phyloP scores from a whole-genome alignment of 306 rosid species.

The Boehmeria nivea region DNA sequence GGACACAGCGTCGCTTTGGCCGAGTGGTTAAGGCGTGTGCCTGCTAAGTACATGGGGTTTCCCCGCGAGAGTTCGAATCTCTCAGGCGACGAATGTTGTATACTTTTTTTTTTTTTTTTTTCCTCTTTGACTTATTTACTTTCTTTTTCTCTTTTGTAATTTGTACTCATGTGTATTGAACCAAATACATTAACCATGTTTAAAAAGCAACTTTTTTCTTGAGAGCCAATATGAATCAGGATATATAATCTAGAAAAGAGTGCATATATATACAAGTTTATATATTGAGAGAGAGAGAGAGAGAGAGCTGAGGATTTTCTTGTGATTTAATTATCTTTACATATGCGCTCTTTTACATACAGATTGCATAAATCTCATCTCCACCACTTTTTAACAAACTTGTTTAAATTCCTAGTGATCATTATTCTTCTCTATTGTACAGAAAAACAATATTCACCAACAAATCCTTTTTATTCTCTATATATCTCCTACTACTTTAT shows the following conservation, averaged over 20 bases:
- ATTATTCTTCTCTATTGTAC: slow-evolving; percentile 20
- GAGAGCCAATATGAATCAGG: too few species aligned
- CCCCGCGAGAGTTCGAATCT: slow-evolving; percentile 38
- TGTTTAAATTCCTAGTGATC: too few species aligned
- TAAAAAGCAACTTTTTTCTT: too few species aligned
- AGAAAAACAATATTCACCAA: slow-evolving; percentile 1
- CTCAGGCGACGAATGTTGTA: slow-evolving; percentile 27
- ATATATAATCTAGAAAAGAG: too few species aligned
- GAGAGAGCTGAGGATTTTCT: too few species aligned
- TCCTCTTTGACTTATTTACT: not conserved
- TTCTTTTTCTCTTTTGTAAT: not conserved
- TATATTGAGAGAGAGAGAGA: too few species aligned
- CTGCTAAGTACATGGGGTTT: slow-evolving; percentile 45
- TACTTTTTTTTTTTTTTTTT: not conserved
- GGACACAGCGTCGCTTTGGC: slow-evolving; percentile 27
- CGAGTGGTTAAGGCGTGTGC: slow-evolving; percentile 52
- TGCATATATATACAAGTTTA: too few species aligned
- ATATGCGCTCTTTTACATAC: too few species aligned
- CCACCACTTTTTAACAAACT: too few species aligned
- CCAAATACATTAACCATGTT: too few species aligned
- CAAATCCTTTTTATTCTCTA: slow-evolving; percentile 26
- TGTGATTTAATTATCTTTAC: not conserved
- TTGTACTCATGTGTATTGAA: not conserved
- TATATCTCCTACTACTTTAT: slow-evolving; percentile 26
- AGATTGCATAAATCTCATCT: too few species aligned